These are phyloP conservation scores for Fusarium sp. DNA, from an alignment of 2,329 filamentous ascomycete genomes.

Conservation along the genomic window DNA sequence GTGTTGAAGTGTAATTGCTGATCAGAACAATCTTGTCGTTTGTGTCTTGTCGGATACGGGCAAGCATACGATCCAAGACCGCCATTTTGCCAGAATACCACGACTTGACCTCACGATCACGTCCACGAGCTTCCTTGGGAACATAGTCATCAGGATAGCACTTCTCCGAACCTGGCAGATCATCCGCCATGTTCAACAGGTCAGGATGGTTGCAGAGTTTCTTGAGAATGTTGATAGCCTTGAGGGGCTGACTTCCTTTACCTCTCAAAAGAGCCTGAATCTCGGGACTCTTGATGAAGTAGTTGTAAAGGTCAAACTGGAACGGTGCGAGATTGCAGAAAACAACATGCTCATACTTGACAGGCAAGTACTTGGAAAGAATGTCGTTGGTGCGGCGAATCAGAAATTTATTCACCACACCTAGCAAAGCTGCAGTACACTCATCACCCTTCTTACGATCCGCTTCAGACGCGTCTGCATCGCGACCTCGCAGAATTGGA, in stretches of 20 bases:
- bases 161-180: constrained; percentile 87
- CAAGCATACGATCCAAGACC: constrained; percentile 97
- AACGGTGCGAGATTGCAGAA: constrained; percentile 96
- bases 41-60: constrained; percentile 92
- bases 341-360: constrained; percentile 99
- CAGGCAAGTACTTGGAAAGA: constrained; percentile 93
- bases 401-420: constrained; percentile 96
- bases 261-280: constrained; percentile 92
- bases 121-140: constrained; percentile 85
- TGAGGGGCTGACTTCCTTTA: constrained; percentile 94
- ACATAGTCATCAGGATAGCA: constrained; percentile 88
- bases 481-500: constrained; percentile 89
- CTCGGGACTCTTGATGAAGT: constrained; percentile 95
- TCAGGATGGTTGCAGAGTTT: constrained; percentile 99
- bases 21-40: constrained; percentile 99
- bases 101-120: constrained; percentile 90
- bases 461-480: constrained; percentile 86
- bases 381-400: constrained; percentile 98
- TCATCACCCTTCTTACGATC: constrained; percentile 87
- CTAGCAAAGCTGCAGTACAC: constrained; percentile 81
- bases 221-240: constrained; percentile 96
- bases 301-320: constrained; percentile 92
- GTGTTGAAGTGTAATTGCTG: constrained; percentile 96
- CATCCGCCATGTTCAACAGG: constrained; percentile 81
- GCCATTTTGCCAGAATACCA: constrained; percentile 99